Percentiles rank a stretch among this genome's conserved stretches.
phyloP scores from a whole-genome alignment of 2,329 filamentous ascomycete species.

The Graphilbum ipis-grandicollis region DNA sequence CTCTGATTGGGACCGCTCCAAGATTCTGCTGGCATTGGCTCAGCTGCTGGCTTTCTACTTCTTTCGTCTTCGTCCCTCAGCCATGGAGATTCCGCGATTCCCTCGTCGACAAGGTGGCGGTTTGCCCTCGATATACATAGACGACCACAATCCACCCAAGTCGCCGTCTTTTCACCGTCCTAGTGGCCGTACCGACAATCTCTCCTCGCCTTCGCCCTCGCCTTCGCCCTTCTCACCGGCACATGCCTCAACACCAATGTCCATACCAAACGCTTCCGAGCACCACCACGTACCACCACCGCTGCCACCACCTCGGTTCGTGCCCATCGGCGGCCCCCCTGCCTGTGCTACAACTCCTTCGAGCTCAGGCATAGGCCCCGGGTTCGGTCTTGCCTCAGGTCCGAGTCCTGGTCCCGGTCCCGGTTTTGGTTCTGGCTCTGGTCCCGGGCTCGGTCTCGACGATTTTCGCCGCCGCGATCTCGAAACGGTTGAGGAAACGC shows the following conservation, averaged over 20 bases:
- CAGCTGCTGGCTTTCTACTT: neutral
- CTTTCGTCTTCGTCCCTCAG: neutral
- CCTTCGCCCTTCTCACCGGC: conserved; percentile 14
- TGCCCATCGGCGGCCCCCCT: conserved; percentile 13
- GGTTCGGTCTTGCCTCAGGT: too few species aligned
- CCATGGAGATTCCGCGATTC: conserved; percentile 9
- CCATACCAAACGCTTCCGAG: conserved; percentile 16
- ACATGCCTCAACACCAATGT: conserved; percentile 17
- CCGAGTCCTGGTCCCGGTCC: too few species aligned
- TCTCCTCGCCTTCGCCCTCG: too few species aligned
- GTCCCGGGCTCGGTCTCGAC: too few species aligned
- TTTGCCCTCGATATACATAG: conserved; percentile 11
- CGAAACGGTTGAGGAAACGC: conserved; percentile 6
- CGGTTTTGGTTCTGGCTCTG: too few species aligned
- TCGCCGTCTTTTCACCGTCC: conserved; percentile 1
- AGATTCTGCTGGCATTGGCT: too few species aligned
- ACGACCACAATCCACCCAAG: conserved; percentile 7
- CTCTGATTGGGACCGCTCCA: too few species aligned
- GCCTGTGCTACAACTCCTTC: conserved; percentile 4
- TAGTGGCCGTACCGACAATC: too few species aligned
- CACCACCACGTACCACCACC: conserved; percentile 19
- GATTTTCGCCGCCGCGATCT: conserved; percentile 8
- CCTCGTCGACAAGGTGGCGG: conserved; percentile 4
- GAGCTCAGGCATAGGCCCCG: too few species aligned
- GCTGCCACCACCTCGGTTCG: conserved; percentile 17